A percentile compares a stretch with the other conserved stretches of the same genome.
phyloP scores from a whole-genome alignment of 352 stramenopile genomes.

The Pythium plurisporium region DNA sequence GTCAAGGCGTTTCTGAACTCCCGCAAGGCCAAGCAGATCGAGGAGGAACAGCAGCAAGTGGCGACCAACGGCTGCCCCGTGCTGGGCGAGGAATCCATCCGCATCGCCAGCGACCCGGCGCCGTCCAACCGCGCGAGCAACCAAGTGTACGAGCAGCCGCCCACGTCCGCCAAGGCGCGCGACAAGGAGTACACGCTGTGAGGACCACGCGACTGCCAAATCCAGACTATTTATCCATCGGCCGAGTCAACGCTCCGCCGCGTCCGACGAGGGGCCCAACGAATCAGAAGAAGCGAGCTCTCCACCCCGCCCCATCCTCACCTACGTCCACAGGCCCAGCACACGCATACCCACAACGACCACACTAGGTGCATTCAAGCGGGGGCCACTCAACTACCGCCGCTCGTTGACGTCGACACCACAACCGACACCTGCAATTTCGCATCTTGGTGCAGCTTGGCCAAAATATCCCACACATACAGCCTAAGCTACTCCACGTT shows the following conservation, averaged over 20 bases:
- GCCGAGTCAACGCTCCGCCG: too few relatives aligned
- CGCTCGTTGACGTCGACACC: too few relatives aligned
- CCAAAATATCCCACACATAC: too few relatives aligned
- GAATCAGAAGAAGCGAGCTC: too few relatives aligned
- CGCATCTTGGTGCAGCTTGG: too few relatives aligned
- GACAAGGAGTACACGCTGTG: constrained; percentile 22
- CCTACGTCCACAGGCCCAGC: too few relatives aligned
- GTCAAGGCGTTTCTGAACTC: constrained; percentile 29
- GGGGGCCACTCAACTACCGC: too few relatives aligned
- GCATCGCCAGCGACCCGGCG: neutral
- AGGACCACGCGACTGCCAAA: neutral
- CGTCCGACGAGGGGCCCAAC: too few relatives aligned
- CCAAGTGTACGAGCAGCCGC: constrained; percentile 3
- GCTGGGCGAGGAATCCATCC: constrained; percentile 5
- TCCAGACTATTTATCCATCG: neutral
- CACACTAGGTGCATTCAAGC: too few relatives aligned
- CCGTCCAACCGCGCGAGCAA: constrained; percentile 3
- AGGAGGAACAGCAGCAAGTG: neutral
- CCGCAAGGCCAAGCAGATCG: constrained; percentile 13
- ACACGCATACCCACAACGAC: too few relatives aligned
- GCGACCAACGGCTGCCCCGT: neutral
- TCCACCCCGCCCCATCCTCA: too few relatives aligned
- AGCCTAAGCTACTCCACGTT: neutral
- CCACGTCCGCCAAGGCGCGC: neutral
- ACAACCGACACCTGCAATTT: too few relatives aligned